Evolutionary conservation across 768 basidiomycete species (phyloP).

Genomic region (Agrocybe praecox): DNA sequence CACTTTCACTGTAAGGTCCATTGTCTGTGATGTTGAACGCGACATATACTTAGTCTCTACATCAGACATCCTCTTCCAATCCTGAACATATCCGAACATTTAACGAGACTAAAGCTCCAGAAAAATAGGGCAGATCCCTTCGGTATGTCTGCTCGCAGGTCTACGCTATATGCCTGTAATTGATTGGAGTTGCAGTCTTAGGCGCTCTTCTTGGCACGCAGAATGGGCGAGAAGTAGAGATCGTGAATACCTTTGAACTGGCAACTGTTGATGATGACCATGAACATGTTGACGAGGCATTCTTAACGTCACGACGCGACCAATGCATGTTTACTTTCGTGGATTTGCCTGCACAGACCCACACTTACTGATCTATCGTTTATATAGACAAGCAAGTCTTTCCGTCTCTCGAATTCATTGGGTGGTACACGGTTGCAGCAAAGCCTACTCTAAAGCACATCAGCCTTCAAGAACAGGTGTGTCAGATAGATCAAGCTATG

Average conservation of each 20-base stretch:
- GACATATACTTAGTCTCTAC: slow-evolving; percentile 19
- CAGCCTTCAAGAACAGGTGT: slow-evolving; percentile 83
- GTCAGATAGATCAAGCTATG: not conserved
- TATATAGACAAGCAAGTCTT: slow-evolving; percentile 94
- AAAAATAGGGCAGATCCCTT: slow-evolving; percentile 62
- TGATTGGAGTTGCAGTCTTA: slow-evolving; percentile 56
- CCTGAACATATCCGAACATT: slow-evolving; percentile 95
- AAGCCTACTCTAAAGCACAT: slow-evolving; percentile 77
- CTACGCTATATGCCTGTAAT: slow-evolving; percentile 1
- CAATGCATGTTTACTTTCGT: slow-evolving; percentile 60
- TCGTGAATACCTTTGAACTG: slow-evolving; percentile 96
- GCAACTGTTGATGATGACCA: slow-evolving; percentile 57
- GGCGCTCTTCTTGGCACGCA: slow-evolving; percentile 95
- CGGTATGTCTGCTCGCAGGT: slow-evolving; percentile 42
- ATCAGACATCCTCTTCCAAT: slow-evolving; percentile 93
- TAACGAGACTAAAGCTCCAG: slow-evolving; percentile 83
- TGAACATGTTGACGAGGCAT: slow-evolving; percentile 75
- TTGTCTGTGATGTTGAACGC: not conserved
- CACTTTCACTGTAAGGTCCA: slow-evolving; percentile 66
- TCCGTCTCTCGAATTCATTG: slow-evolving; percentile 95
- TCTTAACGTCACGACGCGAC: slow-evolving; percentile 80
- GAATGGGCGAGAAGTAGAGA: slow-evolving; percentile 92
- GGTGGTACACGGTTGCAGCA: slow-evolving; percentile 94
- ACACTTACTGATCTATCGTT: slow-evolving; percentile 1
- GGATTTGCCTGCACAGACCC: not conserved